phyloP scores from a whole-genome alignment of 139 green algal genomes.

The Mesotaenium endlicherianum region DNA sequence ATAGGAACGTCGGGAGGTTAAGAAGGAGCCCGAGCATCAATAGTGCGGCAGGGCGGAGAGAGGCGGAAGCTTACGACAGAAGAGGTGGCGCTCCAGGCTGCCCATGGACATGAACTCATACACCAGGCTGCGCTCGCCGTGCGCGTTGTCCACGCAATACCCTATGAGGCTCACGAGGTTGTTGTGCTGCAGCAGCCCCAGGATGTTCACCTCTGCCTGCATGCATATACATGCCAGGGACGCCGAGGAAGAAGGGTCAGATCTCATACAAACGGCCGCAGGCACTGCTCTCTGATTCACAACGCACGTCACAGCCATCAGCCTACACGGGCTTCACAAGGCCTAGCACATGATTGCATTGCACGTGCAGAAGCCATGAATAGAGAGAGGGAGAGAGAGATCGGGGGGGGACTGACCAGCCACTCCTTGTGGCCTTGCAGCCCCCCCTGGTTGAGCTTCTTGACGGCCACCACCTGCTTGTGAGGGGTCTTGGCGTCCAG shows the following conservation, averaged over 20 bases:
- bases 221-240: not conserved
- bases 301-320: not conserved
- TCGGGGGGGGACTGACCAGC: conserved; percentile 19
- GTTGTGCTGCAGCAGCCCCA: conserved; percentile 37
- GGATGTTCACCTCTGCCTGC: conserved; percentile 33
- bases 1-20: not conserved
- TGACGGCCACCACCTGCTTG: conserved; percentile 27
- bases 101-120: conserved; percentile 52
- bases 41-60: not conserved
- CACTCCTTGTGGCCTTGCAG: conserved; percentile 48
- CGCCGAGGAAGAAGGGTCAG: not conserved
- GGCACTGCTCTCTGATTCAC: not conserved
- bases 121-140: conserved; percentile 26
- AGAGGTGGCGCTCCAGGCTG: conserved; percentile 36
- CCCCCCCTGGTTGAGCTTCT: conserved; percentile 42
- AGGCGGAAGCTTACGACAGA: conserved; percentile 10
- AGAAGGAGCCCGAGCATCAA: not conserved
- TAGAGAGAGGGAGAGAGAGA: not conserved
- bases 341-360: too few species aligned
- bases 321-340: not conserved
- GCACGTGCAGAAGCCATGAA: not conserved
- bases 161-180: conserved; percentile 41
- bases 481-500: not conserved
- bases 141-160: conserved; percentile 33
- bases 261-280: not conserved